phyloP scores from a whole-genome alignment of 2,329 filamentous ascomycete species.

The Macroventuria anomochaeta region DNA sequence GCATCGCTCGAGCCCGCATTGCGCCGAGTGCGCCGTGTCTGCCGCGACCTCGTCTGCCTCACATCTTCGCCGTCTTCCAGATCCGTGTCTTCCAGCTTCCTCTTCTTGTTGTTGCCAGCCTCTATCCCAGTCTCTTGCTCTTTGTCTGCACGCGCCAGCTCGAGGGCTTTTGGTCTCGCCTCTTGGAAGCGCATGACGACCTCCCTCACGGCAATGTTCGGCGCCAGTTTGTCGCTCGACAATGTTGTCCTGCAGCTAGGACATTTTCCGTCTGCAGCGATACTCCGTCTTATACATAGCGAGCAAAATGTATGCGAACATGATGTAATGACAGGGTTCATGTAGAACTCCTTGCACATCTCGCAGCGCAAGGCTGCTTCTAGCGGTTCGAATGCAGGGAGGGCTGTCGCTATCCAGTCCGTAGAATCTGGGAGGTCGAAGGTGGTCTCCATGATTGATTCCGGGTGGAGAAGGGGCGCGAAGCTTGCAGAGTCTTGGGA shows the following conservation, averaged over 20 bases:
- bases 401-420: constrained; percentile 78
- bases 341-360: constrained; percentile 97
- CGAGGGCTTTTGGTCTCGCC: constrained; percentile 67
- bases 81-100: constrained; percentile 59
- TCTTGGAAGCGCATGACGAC: constrained; percentile 78
- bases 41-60: constrained; percentile 42
- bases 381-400: constrained; percentile 70
- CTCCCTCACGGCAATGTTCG: constrained; percentile 86
- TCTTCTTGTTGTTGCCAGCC: constrained; percentile 50
- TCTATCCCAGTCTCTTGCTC: constrained; percentile 21
- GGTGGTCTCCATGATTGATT: constrained; percentile 37
- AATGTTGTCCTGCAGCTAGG: constrained; percentile 80
- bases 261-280: constrained; percentile 84
- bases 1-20: constrained; percentile 36
- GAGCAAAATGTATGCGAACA: constrained; percentile 98
- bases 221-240: constrained; percentile 82
- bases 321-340: constrained; percentile 91
- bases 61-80: constrained; percentile 51
- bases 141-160: constrained; percentile 64
- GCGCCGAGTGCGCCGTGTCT: constrained; percentile 49
- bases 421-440: constrained; percentile 74
- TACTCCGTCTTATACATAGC: constrained; percentile 85
- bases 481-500: constrained; percentile 5
- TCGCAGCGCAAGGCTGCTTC: constrained; percentile 91
- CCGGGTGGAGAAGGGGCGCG: constrained; percentile 2